These are phyloP conservation scores for Lodderomyces oxycetoniae DNA, from an alignment of 1,139 yeast genomes.

Conservation along the genomic window DNA sequence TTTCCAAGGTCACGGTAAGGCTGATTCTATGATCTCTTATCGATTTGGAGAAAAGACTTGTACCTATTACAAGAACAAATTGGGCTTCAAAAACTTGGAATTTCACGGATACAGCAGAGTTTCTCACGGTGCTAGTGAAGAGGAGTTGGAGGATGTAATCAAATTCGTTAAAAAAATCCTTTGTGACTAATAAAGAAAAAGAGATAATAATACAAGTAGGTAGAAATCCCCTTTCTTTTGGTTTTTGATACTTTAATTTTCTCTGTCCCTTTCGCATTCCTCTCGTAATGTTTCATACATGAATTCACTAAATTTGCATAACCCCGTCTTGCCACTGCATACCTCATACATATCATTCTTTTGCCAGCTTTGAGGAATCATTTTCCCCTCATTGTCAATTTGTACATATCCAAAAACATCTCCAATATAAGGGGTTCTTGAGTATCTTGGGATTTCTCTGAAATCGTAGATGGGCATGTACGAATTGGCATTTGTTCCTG, in stretches of 20 bases:
- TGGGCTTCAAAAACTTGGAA: conserved; percentile 50
- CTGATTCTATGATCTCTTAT: conserved; percentile 61
- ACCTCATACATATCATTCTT: conserved; percentile 56
- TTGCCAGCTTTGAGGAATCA: conserved; percentile 54
- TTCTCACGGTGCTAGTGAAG: conserved; percentile 63
- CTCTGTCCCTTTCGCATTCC: conserved; percentile 12
- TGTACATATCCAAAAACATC: conserved; percentile 69
- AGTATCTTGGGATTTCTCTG: conserved; percentile 61
- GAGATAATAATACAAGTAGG: neutral
- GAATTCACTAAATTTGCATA: conserved; percentile 53
- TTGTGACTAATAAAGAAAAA: conserved; percentile 5
- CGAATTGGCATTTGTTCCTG: conserved; percentile 53
- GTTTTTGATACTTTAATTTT: neutral
- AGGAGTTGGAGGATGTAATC: conserved; percentile 59
- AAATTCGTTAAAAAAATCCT: conserved; percentile 39
- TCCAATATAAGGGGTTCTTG: conserved; percentile 69
- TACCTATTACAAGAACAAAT: conserved; percentile 35
- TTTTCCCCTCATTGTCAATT: conserved; percentile 52
- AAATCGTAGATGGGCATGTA: conserved; percentile 73
- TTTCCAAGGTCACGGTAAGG: conserved; percentile 84
- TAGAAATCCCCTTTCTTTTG: neutral
- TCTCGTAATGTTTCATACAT: conserved; percentile 41
- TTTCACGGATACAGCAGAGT: conserved; percentile 62
- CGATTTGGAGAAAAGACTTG: conserved; percentile 46
- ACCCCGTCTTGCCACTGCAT: conserved; percentile 51